Evolutionary conservation across 2,329 filamentous ascomycete species (phyloP).

Genomic region (Fonsecaea monophora): DNA sequence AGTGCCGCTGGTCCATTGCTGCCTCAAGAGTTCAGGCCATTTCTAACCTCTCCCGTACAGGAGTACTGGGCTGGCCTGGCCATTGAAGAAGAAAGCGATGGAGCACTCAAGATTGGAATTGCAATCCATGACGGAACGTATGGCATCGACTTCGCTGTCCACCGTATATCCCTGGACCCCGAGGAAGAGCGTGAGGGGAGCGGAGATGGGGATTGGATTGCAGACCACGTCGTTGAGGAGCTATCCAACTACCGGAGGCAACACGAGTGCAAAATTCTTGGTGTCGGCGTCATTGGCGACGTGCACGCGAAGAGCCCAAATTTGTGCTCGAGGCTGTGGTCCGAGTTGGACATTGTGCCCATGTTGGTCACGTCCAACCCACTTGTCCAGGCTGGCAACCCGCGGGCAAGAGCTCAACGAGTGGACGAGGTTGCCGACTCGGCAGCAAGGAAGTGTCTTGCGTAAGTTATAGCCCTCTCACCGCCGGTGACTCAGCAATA

Average conservation of each 20-base stretch:
- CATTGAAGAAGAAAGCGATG: slow-evolving; percentile 32
- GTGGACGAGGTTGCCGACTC: slow-evolving; percentile 83
- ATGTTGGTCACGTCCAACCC: slow-evolving; percentile 62
- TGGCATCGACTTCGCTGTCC: slow-evolving; percentile 38
- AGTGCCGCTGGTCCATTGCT: slow-evolving; percentile 11
- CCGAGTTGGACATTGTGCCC: slow-evolving; percentile 76
- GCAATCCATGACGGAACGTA: slow-evolving; percentile 40
- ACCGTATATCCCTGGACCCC: slow-evolving; percentile 33
- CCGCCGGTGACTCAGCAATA: slow-evolving; percentile 1
- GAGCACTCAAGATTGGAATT: slow-evolving; percentile 33
- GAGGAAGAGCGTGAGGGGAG: slow-evolving; percentile 24
- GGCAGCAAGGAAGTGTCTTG: slow-evolving; percentile 78
- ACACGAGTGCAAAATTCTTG: slow-evolving; percentile 70
- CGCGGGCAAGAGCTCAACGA: slow-evolving; percentile 53
- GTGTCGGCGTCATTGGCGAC: slow-evolving; percentile 70
- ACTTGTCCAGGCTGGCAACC: slow-evolving; percentile 46
- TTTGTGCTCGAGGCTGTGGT: slow-evolving; percentile 75
- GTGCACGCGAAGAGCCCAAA: slow-evolving; percentile 67
- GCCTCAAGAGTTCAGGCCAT: not conserved
- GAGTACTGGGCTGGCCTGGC: slow-evolving; percentile 38
- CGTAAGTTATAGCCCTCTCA: slow-evolving; percentile 56
- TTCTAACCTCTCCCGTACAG: slow-evolving; percentile 19
- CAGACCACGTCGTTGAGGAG: slow-evolving; percentile 31
- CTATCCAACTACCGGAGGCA: slow-evolving; percentile 31
- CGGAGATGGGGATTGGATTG: slow-evolving; percentile 29